Base-by-base conservation (phyloP, 805 yeast species). In the Pichia thaimueangensis region DNA sequence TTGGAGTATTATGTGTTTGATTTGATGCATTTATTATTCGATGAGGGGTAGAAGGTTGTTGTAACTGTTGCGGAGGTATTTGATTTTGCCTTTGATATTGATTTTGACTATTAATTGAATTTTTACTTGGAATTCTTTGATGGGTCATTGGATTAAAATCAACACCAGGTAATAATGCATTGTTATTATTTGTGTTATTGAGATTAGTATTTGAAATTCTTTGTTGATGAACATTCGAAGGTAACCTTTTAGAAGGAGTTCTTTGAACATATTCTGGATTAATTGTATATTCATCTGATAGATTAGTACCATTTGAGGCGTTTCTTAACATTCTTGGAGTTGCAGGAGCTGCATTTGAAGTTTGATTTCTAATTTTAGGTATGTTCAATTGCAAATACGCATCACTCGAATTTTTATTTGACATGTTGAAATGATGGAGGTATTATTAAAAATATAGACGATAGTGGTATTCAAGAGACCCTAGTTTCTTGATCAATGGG, bases 251-350 rank as follows among this genome's bases (percentile, higher is more conserved):
- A 4, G 58, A 45, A 6, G 55, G 50, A 6, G 51, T 47, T 24
- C 49, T 49, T 10, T 37, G 24, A 16, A 43, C 10, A 32, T 44
- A 51, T 20, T 54, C 55, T 1, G 53, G 51, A 38, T 49, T 52
- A 35, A 52, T 44, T 8, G 52, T 31, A 35, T 53, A 51, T 20
- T 57, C 62, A 29, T 58, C 63, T 8, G 47, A 22, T 16, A 58
- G 28, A 31, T 49, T 47, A 6, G 45, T 45, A 37, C 64, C 39
- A 34, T 34, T 34, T 51, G 56, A 50, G 19, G 45, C 73, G 52
- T 75, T 76, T 51, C 83, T 68, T 37, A 80, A 61, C 86, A 80
- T 80, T 51, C 86, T 63, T 8, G 86, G 84, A 2, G 86, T 80
- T 2, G 86, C 86, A 2, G 83, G 84, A 13, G 62, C 69, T 4